A percentile compares a stretch with the other conserved stretches of the same genome.
phyloP scores from a whole-genome alignment of 768 basidiomycete genomes.

The Russula virescens region DNA sequence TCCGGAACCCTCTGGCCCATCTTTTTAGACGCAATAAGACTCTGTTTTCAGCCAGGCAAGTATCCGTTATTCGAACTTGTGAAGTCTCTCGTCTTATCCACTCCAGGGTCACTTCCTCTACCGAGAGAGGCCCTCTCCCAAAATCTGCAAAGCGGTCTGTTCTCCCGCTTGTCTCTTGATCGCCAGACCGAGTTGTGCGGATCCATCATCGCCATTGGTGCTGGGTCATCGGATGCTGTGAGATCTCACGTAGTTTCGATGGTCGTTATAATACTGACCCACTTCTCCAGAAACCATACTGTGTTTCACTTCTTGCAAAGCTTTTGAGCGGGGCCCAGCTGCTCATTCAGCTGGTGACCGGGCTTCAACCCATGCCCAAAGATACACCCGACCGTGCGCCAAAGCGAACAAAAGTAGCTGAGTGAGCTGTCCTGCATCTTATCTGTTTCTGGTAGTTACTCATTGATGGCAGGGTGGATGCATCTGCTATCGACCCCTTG shows the following conservation, averaged over 20 bases:
- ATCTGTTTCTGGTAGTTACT: background rate
- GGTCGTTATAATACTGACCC: background rate
- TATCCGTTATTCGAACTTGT: background rate
- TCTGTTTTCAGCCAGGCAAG: conserved; percentile 44
- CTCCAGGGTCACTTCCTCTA: conserved; percentile 36
- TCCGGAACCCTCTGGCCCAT: conserved; percentile 45
- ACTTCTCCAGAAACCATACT: conserved; percentile 25
- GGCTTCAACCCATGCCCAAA: conserved; percentile 41
- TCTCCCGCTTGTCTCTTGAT: conserved; percentile 44
- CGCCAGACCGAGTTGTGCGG: conserved; percentile 52
- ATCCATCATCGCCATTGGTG: conserved; percentile 49
- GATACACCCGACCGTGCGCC: conserved; percentile 43
- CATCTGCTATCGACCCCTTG: background rate
- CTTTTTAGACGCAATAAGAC: conserved; percentile 41
- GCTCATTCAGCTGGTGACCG: conserved; percentile 46
- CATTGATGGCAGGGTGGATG: conserved; percentile 5
- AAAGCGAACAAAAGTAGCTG: conserved; percentile 60
- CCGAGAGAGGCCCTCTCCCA: conserved; percentile 39
- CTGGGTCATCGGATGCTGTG: conserved; percentile 45
- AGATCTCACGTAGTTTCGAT: conserved; percentile 24
- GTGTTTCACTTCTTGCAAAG: conserved; percentile 45
- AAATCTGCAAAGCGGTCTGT: conserved; percentile 51
- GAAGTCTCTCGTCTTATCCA: conserved; percentile 10
- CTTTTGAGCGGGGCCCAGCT: conserved; percentile 47
- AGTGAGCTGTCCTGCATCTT: conserved; percentile 35